These are phyloP conservation scores for Penicillium sp. DNA, from an alignment of 2,329 filamentous ascomycete species.

Conservation along the genomic window DNA sequence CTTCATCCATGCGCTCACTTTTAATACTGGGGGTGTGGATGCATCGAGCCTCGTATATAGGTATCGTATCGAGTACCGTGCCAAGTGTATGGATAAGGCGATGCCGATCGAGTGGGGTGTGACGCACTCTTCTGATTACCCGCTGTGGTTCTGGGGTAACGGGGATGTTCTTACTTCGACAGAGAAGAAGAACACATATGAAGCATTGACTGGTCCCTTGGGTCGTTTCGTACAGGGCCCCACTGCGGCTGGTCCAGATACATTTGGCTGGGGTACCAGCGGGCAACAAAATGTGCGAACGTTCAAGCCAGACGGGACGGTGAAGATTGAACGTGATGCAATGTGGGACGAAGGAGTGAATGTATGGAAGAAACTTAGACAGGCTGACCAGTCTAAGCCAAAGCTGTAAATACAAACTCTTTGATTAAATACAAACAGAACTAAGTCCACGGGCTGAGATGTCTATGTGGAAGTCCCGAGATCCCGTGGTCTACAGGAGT, in stretches of 20 bases:
- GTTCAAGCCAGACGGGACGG: conserved; percentile 47
- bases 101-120: conserved; percentile 53
- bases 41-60: conserved; percentile 46
- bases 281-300: conserved; percentile 42
- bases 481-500: no score
- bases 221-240: conserved; percentile 29
- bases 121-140: conserved; percentile 56
- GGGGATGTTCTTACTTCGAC: conserved; percentile 40
- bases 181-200: conserved; percentile 47
- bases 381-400: conserved; percentile 12
- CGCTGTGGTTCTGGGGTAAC: conserved; percentile 60
- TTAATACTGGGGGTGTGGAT: conserved; percentile 41
- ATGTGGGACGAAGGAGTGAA: conserved; percentile 49
- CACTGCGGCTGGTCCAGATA: neutral
- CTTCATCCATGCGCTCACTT: conserved; percentile 47
- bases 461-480: no score
- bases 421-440: no score
- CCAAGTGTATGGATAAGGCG: conserved; percentile 45
- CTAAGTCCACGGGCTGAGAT: no score
- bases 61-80: conserved; percentile 58
- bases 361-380: conserved; percentile 46
- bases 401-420: conserved; percentile 4
- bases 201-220: conserved; percentile 32
- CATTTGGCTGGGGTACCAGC: conserved; percentile 29
- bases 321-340: conserved; percentile 50